Percentiles rank a stretch among this genome's conserved stretches.
These are phyloP conservation scores for Teratosphaeria destructans DNA, from an alignment of 2,329 filamentous ascomycete genomes.

Conservation along the genomic window DNA sequence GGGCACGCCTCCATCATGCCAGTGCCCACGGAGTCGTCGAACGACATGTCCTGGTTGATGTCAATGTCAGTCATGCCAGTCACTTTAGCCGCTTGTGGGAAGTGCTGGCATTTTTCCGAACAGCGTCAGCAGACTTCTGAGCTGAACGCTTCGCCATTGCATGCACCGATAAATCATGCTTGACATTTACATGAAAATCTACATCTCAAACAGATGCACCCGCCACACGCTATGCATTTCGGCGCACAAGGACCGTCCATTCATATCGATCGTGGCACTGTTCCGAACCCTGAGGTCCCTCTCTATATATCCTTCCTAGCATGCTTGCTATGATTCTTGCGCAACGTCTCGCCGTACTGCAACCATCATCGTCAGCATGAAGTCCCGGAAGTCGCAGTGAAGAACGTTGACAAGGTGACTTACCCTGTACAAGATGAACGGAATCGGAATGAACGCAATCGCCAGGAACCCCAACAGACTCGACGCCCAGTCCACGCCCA, in stretches of 20 bases:
- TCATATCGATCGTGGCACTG: background rate
- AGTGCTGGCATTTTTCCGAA: too few relatives aligned
- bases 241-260: background rate
- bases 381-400: too few relatives aligned
- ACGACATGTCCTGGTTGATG: too few relatives aligned
- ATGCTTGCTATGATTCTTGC: conserved; percentile 30
- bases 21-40: too few relatives aligned
- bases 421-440: conserved; percentile 33
- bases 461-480: conserved; percentile 31
- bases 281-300: background rate
- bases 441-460: conserved; percentile 36
- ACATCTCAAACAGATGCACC: background rate
- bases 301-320: conserved; percentile 28
- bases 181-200: background rate
- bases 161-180: background rate
- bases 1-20: too few relatives aligned
- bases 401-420: background rate
- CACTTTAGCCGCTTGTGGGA: too few relatives aligned
- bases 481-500: conserved; percentile 34
- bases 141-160: too few relatives aligned
- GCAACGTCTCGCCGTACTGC: conserved; percentile 29
- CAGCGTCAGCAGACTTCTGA: too few relatives aligned
- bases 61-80: too few relatives aligned
- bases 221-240: background rate
- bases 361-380: background rate